Evolutionary conservation across 2,329 filamentous ascomycete genomes (phyloP), one percentile per base, ranked within the genome.

Genomic region (Lasiodiplodia gonubiensis): DNA sequence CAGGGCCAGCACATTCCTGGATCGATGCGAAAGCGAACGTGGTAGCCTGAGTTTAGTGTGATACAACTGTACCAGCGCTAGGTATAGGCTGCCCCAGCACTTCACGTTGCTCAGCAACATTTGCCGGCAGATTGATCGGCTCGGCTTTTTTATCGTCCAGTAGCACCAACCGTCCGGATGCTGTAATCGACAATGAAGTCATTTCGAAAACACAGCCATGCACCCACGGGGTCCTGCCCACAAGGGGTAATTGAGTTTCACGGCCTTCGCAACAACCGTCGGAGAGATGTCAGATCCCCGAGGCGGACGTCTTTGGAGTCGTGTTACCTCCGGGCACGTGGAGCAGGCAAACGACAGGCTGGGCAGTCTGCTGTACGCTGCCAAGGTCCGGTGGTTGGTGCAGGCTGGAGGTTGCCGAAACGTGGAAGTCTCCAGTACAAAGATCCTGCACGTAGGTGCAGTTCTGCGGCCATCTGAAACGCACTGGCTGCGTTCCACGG

Each of bases 361-460:
- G 39, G 59, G 46, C 46, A 23, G 6, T 52, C 59, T 63, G 59
- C 30, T 39, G 59, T 63, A 16, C 59, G n/a, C 46, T 51, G 42
- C 59, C 10, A 37, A 63, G 14, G 39, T 39, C 59, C 30, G 39
- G 46, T 37, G 25, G 46, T 52, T 21, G 6, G 27, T 63, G 30
- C 42, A 52, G n/a, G 14, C 27, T 37, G 46, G 59, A 63, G 42
- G 59, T 39, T 59, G 46, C 64, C 64, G 64, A 66, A 59, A 52
- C 64, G 42, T 66, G 53, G 53, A 18, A 6, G 10, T n/a, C 27
- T 37, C n/a, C 21, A 54, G 64, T 37, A n/a, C 64, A 59, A 66
- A 66, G 53, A 66, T 66, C 14, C 27, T 66, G 64, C 64, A 66
- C 27, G 64, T 51, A 66, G 42, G 27, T 57, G 63, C 27, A 57